These are phyloP conservation scores for Knufia fluminis DNA, from an alignment of 2,329 filamentous ascomycete species.

Conservation along the genomic window DNA sequence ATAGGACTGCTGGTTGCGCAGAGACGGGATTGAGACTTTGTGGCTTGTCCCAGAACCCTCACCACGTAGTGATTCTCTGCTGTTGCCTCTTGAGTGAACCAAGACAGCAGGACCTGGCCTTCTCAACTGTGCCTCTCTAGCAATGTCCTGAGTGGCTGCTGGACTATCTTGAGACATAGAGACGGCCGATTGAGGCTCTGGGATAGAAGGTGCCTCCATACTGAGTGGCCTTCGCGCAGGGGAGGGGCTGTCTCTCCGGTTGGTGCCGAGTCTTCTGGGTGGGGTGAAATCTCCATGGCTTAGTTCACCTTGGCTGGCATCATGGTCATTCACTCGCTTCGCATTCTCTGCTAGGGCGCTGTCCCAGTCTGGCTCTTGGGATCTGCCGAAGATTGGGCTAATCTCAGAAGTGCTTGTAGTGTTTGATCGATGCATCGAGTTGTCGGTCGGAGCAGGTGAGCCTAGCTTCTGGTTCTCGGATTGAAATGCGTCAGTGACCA, in stretches of 20 bases:
- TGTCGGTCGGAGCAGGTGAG: constrained; percentile 42
- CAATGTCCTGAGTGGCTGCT: neutral
- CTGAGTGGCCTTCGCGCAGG: constrained; percentile 52
- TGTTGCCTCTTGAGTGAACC: neutral
- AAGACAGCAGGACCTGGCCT: constrained; percentile 5
- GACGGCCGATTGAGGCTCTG: constrained; percentile 38
- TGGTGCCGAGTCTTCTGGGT: constrained; percentile 32
- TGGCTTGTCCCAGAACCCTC: neutral
- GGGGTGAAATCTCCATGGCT: constrained; percentile 41
- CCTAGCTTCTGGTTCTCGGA: constrained; percentile 46
- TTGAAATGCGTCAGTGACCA: constrained; percentile 59
- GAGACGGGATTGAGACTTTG: neutral
- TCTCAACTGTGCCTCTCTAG: constrained; percentile 1
- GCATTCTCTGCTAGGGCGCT: neutral
- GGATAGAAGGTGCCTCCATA: constrained; percentile 32
- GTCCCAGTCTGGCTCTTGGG: neutral
- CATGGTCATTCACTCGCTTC: neutral
- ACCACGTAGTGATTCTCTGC: neutral
- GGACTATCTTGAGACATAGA: constrained; percentile 18
- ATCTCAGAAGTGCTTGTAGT: constrained; percentile 55
- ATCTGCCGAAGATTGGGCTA: constrained; percentile 42
- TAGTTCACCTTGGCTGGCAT: neutral
- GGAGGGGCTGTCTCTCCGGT: constrained; percentile 41
- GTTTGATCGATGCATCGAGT: constrained; percentile 48
- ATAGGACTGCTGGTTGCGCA: neutral